phyloP scores from a whole-genome alignment of 768 basidiomycete genomes.

The Tremella fuciformis region DNA sequence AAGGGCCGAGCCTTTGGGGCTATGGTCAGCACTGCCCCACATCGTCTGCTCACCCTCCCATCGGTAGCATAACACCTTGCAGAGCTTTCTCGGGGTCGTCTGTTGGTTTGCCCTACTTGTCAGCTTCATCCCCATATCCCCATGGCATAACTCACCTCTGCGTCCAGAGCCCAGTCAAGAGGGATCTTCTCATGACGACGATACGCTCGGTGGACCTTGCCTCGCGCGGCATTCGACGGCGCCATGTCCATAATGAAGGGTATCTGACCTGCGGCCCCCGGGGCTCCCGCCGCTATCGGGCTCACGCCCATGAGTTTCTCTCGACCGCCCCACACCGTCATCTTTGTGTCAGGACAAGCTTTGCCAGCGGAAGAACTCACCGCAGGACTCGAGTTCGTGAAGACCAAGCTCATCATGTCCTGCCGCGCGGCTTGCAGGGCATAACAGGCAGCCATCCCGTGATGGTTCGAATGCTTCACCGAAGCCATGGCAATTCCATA shows the following conservation, averaged over 20 bases:
- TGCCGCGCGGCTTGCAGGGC: neutral
- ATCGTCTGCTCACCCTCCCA: too few species aligned
- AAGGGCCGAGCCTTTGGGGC: constrained; percentile 13
- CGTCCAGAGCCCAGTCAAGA: constrained; percentile 3
- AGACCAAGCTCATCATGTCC: neutral
- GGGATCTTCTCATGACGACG: constrained; percentile 2
- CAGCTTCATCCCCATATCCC: too few species aligned
- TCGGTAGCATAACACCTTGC: constrained; percentile 14
- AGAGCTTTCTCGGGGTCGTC: constrained; percentile 9
- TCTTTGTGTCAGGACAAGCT: too few species aligned
- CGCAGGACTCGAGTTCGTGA: constrained; percentile 4
- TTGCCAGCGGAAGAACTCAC: too few species aligned
- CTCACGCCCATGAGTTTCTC: neutral
- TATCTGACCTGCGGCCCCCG: neutral
- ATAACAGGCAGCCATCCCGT: constrained; percentile 12
- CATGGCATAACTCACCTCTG: too few species aligned
- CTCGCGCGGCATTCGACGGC: constrained; percentile 1
- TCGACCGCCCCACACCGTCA: neutral
- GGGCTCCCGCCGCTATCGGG: constrained; percentile 6
- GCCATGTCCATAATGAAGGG: constrained; percentile 6
- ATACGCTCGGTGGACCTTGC: constrained; percentile 2
- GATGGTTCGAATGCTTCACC: constrained; percentile 8
- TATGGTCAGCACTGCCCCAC: too few species aligned
- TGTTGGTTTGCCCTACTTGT: neutral
- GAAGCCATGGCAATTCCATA: constrained; percentile 1